Evolutionary conservation across 352 stramenopile genomes (phyloP), one percentile per base, ranked within the genome.

Genomic region (Phytophthora hibernalis): DNA sequence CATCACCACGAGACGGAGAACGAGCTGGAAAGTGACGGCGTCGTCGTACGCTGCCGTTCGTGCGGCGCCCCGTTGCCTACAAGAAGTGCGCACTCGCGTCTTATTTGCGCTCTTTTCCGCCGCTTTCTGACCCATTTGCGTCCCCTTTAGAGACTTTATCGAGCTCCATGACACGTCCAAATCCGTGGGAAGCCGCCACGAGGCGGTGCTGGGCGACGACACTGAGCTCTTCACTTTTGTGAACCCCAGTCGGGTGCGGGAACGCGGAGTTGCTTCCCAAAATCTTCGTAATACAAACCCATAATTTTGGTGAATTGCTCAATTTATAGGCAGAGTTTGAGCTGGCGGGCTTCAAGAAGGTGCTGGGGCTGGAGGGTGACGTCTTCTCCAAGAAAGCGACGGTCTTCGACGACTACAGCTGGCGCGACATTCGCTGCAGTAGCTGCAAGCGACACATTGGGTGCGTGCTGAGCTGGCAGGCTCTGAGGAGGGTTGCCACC

Each of bases 341-440:
- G 53, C 54, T 96, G 9, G 85, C 80, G 15, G 82, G 81, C 13
- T 96, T 96, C 68, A 81, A 82, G 45, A 65, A 80, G 42, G 76
- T 86, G 7, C 38, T 85, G 8, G 86, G 76, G 18, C 21, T 92
- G 42, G 80, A 90, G 37, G 66, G 76, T 15, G 85, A 94, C 9
- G 58, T 61, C 9, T 92, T 86, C 63, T 89, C 86, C 22, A 91
- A 83, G 57, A 85, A 85, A 26, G 79, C 86, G 49, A 90, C 85
- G 54, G 82, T 95, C 54, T 96, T 96, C 60, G 81, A 92, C 20
- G 70, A 83, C 50, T 96, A 94, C 79, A 93, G 84, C 63, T 96
- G 80, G 81, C 82, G 82, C 13, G 84, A 92, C 45, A 71, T 94
- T 68, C 82, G 75, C 57, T 96, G 88, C 59, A 68, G 60, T 57